Evolutionary conservation across 371 early-diverging fungal species (phyloP).

Genomic region (Blastocladiella emersonii): DNA sequence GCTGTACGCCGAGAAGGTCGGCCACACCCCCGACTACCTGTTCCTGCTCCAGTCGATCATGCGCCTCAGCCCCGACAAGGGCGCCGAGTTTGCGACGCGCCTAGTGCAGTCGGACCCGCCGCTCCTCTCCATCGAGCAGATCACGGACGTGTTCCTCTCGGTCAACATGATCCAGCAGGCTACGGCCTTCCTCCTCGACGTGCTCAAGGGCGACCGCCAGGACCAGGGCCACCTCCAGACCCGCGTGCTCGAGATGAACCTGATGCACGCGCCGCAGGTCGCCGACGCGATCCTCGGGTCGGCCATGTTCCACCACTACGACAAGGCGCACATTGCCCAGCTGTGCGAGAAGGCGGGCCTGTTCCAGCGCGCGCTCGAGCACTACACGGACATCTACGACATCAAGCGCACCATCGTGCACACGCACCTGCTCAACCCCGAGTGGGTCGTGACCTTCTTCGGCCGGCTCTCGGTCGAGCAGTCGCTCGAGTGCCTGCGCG

Average conservation of each 20-base stretch:
- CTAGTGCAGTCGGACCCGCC: conserved; percentile 78
- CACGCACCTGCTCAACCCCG: conserved; percentile 64
- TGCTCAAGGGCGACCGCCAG: conserved; percentile 76
- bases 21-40: conserved; percentile 82
- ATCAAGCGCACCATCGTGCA: conserved; percentile 92
- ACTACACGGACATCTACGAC: conserved; percentile 87
- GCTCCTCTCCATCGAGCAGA: conserved; percentile 67
- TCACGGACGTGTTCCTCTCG: conserved; percentile 83
- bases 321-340: conserved; percentile 71
- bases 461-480: conserved; percentile 87
- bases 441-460: conserved; percentile 84
- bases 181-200: conserved; percentile 89
- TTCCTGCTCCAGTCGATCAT: conserved; percentile 77
- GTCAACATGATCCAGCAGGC: conserved; percentile 90
- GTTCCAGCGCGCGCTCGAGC: conserved; percentile 90
- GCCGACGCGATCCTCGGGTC: conserved; percentile 95
- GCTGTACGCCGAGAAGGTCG: conserved; percentile 84
- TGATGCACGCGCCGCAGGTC: conserved; percentile 91
- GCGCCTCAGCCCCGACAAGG: conserved; percentile 83
- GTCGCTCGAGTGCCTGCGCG: conserved; percentile 78
- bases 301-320: conserved; percentile 88
- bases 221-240: conserved; percentile 88
- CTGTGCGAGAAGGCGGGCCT: conserved; percentile 95
- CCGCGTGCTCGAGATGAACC: conserved; percentile 90
- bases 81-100: conserved; percentile 76